Percentiles rank a stretch among this genome's conserved stretches.
phyloP scores from a whole-genome alignment of 441 rosid species.

The Theobroma grandiflorum region DNA sequence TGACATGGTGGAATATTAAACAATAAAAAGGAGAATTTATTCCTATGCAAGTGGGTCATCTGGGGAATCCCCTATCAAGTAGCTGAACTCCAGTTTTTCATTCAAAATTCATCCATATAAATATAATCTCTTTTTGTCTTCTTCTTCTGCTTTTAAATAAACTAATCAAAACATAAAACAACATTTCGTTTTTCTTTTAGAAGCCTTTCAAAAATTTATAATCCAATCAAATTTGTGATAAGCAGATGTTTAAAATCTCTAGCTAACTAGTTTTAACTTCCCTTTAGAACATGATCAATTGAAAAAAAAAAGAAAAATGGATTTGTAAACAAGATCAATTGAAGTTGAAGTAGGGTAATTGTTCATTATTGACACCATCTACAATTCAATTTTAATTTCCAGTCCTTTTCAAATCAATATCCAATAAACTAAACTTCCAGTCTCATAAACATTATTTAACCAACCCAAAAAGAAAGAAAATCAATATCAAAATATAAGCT shows the following conservation, averaged over 20 bases:
- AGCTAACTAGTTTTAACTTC: too few species aligned
- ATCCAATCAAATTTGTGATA: not conserved
- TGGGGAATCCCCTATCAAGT: not conserved
- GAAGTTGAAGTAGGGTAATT: not conserved
- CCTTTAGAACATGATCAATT: not conserved
- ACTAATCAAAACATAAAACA: not conserved
- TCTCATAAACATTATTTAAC: not conserved
- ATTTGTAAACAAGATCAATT: not conserved
- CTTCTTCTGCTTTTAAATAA: not conserved
- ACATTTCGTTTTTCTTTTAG: not conserved
- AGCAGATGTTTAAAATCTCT: not conserved
- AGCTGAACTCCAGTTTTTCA: not conserved
- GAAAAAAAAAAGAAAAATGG: not conserved
- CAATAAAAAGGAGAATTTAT: not conserved
- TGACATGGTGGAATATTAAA: not conserved
- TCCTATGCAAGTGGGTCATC: not conserved
- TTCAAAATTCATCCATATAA: not conserved
- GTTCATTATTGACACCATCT: not conserved
- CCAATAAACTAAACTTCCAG: not conserved
- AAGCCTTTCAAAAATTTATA: not conserved
- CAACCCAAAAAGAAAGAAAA: not conserved
- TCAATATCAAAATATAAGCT: not conserved
- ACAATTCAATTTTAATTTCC: not conserved
- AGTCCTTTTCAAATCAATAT: slow-evolving; percentile 1
- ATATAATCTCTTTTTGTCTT: not conserved